These are phyloP conservation scores for Colletotrichum ledebouriae DNA, from an alignment of 2,329 filamentous ascomycete species.

Conservation along the genomic window DNA sequence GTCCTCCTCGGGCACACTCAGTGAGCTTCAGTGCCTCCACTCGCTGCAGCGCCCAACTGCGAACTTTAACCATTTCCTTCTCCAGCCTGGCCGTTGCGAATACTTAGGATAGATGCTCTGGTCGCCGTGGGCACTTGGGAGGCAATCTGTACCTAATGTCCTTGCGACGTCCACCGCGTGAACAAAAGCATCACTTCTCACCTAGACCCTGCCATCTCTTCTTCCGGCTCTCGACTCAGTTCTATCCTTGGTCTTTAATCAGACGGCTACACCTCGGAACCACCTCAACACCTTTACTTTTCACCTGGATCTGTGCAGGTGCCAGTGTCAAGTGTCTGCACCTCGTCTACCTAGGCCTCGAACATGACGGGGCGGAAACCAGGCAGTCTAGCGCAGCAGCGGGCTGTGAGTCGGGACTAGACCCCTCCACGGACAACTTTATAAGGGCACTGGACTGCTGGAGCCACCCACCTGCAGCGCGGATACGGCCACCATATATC, in stretches of 20 bases:
- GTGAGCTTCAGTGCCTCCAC: slow-evolving; percentile 1
- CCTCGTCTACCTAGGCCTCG: slow-evolving; percentile 5
- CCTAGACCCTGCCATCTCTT: background rate
- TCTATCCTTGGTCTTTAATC: background rate
- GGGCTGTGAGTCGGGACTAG: background rate
- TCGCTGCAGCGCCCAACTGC: background rate
- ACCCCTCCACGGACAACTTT: slow-evolving; percentile 11
- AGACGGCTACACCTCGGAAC: background rate
- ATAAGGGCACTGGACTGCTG: slow-evolving; percentile 11
- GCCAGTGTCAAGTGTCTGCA: slow-evolving; percentile 1
- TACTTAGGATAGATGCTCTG: background rate
- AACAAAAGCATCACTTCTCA: background rate
- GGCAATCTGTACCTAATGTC: background rate
- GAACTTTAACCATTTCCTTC: background rate
- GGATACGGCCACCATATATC: slow-evolving; percentile 16
- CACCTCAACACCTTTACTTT: background rate
- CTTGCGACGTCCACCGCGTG: background rate
- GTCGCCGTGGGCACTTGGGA: background rate
- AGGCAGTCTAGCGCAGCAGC: background rate
- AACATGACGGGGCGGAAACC: background rate
- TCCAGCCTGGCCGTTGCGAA: background rate
- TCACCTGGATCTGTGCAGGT: background rate
- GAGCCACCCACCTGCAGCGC: slow-evolving; percentile 10
- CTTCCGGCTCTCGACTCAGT: background rate
- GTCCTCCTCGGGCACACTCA: too few relatives aligned